Conservation (phyloP, 192 early-diverging fungal species). For the Rhizophlyctis rosea region DNA sequence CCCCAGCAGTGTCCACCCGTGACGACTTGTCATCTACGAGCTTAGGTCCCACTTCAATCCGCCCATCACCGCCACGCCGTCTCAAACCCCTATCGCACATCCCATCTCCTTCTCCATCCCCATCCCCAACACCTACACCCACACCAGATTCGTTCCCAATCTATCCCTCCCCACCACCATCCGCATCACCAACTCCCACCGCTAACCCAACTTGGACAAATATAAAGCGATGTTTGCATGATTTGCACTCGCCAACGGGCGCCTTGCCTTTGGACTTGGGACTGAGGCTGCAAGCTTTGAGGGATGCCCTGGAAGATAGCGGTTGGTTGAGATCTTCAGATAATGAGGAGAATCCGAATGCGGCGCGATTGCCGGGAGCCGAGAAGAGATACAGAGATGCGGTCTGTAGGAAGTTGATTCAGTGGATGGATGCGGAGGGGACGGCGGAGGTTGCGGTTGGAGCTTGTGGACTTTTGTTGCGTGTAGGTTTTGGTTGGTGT, state of each 20-base stretch:
- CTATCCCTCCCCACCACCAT: not conserved
- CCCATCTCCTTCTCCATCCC: not conserved
- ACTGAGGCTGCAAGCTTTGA: not conserved
- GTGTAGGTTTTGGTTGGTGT: no score
- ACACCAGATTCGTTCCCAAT: not conserved
- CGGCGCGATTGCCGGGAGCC: not conserved
- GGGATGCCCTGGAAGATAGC: conserved; percentile 2
- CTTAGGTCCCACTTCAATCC: conserved; percentile 2
- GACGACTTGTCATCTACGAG: not conserved
- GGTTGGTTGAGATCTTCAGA: conserved; percentile 15
- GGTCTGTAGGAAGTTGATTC: conserved; percentile 21
- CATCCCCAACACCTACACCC: conserved; percentile 5
- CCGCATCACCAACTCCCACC: not conserved
- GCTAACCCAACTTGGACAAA: conserved; percentile 5
- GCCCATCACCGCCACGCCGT: not conserved
- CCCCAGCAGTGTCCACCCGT: conserved; percentile 23
- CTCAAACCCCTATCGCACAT: not conserved
- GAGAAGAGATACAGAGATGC: conserved; percentile 20
- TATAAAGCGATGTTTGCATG: not conserved
- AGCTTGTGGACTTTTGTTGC: conserved; percentile 31
- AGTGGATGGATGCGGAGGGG: conserved; percentile 34
- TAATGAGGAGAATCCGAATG: not conserved
- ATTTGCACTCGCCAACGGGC: not conserved
- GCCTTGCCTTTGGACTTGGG: not conserved
- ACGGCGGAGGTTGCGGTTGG: conserved; percentile 31